A percentile compares a stretch with the other conserved stretches of the same genome.
Evolutionary conservation across 345 rosid genomes (phyloP).

Genomic region (Sisymbrium irio): DNA sequence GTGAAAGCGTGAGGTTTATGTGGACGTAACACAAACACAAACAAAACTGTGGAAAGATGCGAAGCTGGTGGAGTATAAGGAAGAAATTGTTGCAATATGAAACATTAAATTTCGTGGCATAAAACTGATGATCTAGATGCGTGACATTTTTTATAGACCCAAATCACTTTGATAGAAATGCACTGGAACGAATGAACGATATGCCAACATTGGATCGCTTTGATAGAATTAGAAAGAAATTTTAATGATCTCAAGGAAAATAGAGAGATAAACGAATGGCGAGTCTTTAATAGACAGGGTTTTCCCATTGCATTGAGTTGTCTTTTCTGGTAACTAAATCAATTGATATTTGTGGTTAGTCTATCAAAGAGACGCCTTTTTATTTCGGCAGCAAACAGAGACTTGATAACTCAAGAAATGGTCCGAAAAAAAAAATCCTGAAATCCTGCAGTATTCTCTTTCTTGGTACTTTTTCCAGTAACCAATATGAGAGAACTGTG

Average conservation of each 20-base stretch:
- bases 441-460: constrained; percentile 1
- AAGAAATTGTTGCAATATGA: too few relatives aligned
- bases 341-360: constrained; percentile 10
- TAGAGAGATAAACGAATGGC: neutral
- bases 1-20: too few relatives aligned
- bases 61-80: too few relatives aligned
- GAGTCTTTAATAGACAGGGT: neutral
- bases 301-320: neutral
- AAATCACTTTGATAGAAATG: neutral
- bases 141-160: too few relatives aligned
- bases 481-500: neutral
- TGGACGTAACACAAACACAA: too few relatives aligned
- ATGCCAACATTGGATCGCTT: neutral
- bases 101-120: too few relatives aligned
- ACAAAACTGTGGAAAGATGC: too few relatives aligned
- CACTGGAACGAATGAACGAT: neutral
- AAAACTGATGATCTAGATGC: too few relatives aligned
- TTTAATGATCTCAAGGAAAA: neutral
- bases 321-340: constrained; percentile 11
- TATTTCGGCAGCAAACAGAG: neutral
- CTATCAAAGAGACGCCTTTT: neutral
- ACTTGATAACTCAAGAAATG: constrained; percentile 2
- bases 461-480: neutral
- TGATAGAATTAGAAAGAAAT: neutral
- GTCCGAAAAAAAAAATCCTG: neutral